A percentile compares a stretch with the other conserved stretches of the same genome.
Evolutionary conservation across 257 asterid species (phyloP).

Genomic region (Apocynum venetum): DNA sequence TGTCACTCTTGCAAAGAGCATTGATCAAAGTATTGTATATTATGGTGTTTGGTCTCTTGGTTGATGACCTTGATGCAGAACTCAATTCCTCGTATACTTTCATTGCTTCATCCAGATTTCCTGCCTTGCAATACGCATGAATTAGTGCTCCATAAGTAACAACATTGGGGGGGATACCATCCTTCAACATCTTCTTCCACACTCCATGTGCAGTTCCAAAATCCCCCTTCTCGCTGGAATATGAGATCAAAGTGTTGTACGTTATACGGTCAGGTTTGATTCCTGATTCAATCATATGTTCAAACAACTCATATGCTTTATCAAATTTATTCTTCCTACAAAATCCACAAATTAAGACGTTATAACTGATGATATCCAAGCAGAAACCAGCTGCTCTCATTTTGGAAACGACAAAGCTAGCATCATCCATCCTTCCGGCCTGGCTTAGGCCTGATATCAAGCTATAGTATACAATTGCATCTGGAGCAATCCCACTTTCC

Average conservation of each 20-base stretch:
- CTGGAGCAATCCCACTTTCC: conserved; percentile 50
- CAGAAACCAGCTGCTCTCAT: conserved; percentile 65
- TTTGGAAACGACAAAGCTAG: conserved; percentile 38
- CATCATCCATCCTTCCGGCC: conserved; percentile 73
- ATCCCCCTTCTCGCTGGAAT: conserved; percentile 54
- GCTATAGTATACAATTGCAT: conserved; percentile 60
- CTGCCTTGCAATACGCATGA: conserved; percentile 52
- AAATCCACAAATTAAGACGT: conserved; percentile 67
- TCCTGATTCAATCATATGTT: conserved; percentile 54
- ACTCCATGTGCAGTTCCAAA: conserved; percentile 15
- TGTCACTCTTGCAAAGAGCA: conserved; percentile 58
- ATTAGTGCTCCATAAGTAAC: conserved; percentile 80
- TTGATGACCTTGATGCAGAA: conserved; percentile 34
- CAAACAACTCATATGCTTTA: conserved; percentile 47
- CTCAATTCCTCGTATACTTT: conserved; percentile 48
- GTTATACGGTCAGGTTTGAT: conserved; percentile 69
- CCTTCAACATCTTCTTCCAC: neutral
- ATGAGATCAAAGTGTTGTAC: conserved; percentile 68
- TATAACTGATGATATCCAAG: conserved; percentile 58
- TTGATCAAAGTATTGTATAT: conserved; percentile 67
- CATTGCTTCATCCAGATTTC: conserved; percentile 29
- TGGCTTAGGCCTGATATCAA: conserved; percentile 65
- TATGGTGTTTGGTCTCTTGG: conserved; percentile 42
- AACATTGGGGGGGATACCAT: conserved; percentile 44
- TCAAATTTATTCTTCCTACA: conserved; percentile 61